phyloP scores from a whole-genome alignment of 768 basidiomycete species.

The Tulasnella sp. region DNA sequence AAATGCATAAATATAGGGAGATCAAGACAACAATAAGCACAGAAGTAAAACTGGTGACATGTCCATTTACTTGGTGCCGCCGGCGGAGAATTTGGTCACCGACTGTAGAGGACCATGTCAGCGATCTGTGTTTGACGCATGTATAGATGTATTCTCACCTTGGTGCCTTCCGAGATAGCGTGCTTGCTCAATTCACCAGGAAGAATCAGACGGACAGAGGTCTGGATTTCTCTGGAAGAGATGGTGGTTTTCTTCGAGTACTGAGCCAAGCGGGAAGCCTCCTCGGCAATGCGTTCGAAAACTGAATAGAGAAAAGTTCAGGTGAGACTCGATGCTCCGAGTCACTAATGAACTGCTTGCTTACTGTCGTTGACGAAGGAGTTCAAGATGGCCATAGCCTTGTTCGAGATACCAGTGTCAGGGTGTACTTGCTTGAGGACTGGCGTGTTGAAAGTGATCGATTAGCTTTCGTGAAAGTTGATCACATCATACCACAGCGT shows the following conservation, averaged over 20 bases:
- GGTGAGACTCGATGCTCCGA: not conserved
- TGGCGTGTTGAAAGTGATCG: conserved; percentile 21
- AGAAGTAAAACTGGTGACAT: not conserved
- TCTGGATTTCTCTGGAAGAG: conserved; percentile 97
- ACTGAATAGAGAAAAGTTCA: conserved; percentile 23
- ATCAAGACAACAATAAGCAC: not conserved
- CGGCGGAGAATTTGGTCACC: conserved; percentile 16
- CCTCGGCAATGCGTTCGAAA: conserved; percentile 83
- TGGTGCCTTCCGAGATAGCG: conserved; percentile 91
- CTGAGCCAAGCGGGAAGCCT: conserved; percentile 87
- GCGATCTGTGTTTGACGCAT: not conserved
- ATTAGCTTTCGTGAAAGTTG: not conserved
- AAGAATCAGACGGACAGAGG: conserved; percentile 86
- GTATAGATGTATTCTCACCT: conserved; percentile 22
- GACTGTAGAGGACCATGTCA: not conserved
- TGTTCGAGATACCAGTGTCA: conserved; percentile 98
- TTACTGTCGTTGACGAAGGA: conserved; percentile 78
- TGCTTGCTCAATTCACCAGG: conserved; percentile 98
- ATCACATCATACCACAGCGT: not conserved
- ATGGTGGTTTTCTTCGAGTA: conserved; percentile 99
- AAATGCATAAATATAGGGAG: not conserved
- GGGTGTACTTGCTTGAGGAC: conserved; percentile 97
- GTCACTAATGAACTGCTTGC: not conserved
- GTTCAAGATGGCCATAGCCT: conserved; percentile 87
- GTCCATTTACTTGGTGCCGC: conserved; percentile 11